Evolutionary conservation across 345 rosid species (phyloP).

Genomic region (Toxicodendron radicans): DNA sequence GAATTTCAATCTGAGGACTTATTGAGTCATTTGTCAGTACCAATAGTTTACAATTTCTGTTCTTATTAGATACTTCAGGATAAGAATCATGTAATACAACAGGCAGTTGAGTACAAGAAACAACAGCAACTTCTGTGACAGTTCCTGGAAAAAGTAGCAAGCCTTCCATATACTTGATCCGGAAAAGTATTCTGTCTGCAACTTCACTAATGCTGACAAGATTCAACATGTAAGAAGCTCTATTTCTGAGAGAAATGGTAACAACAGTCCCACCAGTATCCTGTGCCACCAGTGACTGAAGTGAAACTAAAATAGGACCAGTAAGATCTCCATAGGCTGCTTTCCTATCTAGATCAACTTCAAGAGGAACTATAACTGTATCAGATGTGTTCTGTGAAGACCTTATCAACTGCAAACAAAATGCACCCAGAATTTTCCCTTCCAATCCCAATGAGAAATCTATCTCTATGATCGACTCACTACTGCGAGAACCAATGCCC

Average conservation of each 20-base stretch:
- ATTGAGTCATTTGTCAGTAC: conserved; percentile 58
- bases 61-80: conserved; percentile 28
- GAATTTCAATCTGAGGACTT: conserved; percentile 51
- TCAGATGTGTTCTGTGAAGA: conserved; percentile 46
- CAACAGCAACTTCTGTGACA: conserved; percentile 48
- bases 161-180: conserved; percentile 53
- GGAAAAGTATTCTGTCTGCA: conserved; percentile 40
- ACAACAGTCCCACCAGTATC: conserved; percentile 36
- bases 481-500: conserved; percentile 47
- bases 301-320: conserved; percentile 38
- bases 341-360: conserved; percentile 41
- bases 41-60: conserved; percentile 44
- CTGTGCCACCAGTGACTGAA: conserved; percentile 39
- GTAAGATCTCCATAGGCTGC: conserved; percentile 24
- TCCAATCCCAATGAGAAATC: conserved; percentile 49
- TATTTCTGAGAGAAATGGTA: conserved; percentile 52
- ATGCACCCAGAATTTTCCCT: conserved; percentile 47
- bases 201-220: conserved; percentile 41
- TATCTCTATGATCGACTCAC: conserved; percentile 48
- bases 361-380: conserved; percentile 54
- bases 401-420: conserved; percentile 53
- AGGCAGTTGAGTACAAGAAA: conserved; percentile 37
- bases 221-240: conserved; percentile 39
- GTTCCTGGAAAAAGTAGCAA: conserved; percentile 64
- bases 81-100: conserved; percentile 29